Evolutionary conservation across 139 green algal species (phyloP), one percentile per base, ranked within the genome.

Genomic region (Volvox reticuliferus): DNA sequence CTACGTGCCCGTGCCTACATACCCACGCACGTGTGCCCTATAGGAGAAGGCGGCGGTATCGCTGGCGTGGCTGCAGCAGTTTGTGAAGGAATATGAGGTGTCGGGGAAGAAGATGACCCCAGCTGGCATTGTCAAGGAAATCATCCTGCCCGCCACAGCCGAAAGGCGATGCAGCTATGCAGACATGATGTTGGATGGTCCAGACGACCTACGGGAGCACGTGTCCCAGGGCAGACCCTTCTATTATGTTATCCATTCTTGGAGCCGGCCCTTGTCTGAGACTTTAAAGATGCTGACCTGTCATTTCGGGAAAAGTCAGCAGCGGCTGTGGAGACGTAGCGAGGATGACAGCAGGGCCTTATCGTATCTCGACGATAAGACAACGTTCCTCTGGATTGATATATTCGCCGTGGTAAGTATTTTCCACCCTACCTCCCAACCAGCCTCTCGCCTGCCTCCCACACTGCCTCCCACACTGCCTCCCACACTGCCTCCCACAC

Each of bases 201-300:
- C 73, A n/a, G 28, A 36, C 73, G 28, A 44, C 6, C 28, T 2
- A 2, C 24, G 16, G 5, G 44, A 5, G 44, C 73, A 79, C 28
- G 73, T 79, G 22, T 79, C 73, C 73, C 73, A 79, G 73, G 73
- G 73, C 24, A n/a, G 73, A 32, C 73, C 73, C 73, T 79, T 79
- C 28, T 79, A 79, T 32, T 79, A 44, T 18, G 28, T 79, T 18
- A 79, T 13, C 73, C 73, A 79, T 32, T 14, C 73, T 2, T 79
- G 73, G 73, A 22, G 73, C 28, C 13, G 73, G 73, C 73, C 26
- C 26, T 79, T 79, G 16, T 2, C 19, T n/a, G 73, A 79, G 26
- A 79, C 73, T 2, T 14, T 79, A 36, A 5, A 35, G 28, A 79
- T 79, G 73, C 6, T 79, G 73, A 32, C 73, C 28, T 18, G 6